Evolutionary conservation across 2,329 filamentous ascomycete genomes (phyloP).

Genomic region (Pseudogymnoascus sp.): DNA sequence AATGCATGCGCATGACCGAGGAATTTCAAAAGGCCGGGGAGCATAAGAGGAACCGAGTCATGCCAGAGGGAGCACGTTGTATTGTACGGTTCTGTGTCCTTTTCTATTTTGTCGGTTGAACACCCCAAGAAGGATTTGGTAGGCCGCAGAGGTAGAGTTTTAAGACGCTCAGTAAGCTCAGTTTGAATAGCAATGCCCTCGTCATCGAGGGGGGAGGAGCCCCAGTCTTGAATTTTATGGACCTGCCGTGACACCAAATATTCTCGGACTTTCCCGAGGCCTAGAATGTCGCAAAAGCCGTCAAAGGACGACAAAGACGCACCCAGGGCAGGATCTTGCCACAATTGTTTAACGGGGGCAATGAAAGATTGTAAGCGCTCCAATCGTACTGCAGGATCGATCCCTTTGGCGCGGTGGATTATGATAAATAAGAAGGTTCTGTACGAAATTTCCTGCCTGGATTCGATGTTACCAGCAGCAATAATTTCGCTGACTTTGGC

Average conservation of each 20-base stretch:
- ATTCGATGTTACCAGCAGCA: conserved; percentile 62
- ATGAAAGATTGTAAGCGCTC: conserved; percentile 69
- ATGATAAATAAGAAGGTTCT: conserved; percentile 91
- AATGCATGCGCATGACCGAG: conserved; percentile 85
- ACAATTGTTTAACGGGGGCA: conserved; percentile 70
- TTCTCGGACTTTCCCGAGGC: conserved; percentile 68
- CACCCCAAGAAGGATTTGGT: conserved; percentile 91
- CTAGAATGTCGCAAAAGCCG: conserved; percentile 71
- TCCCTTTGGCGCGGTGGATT: conserved; percentile 72
- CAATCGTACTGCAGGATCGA: conserved; percentile 64
- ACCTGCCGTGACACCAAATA: conserved; percentile 70
- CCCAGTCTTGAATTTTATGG: conserved; percentile 75
- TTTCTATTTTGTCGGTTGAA: conserved; percentile 81
- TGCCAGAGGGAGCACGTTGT: conserved; percentile 78
- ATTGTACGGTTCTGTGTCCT: conserved; percentile 61
- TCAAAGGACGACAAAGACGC: conserved; percentile 64
- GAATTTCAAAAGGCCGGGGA: conserved; percentile 80
- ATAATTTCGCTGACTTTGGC: conserved; percentile 73
- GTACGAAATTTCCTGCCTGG: conserved; percentile 77
- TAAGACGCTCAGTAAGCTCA: conserved; percentile 59
- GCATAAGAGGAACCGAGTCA: conserved; percentile 68
- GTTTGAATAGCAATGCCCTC: conserved; percentile 73
- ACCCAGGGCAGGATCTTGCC: conserved; percentile 64
- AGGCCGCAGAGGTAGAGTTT: conserved; percentile 69
- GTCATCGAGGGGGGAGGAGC: conserved; percentile 62